A percentile compares a stretch with the other conserved stretches of the same genome.
phyloP scores from a whole-genome alignment of 257 asterid species.

The Ilex asprella region DNA sequence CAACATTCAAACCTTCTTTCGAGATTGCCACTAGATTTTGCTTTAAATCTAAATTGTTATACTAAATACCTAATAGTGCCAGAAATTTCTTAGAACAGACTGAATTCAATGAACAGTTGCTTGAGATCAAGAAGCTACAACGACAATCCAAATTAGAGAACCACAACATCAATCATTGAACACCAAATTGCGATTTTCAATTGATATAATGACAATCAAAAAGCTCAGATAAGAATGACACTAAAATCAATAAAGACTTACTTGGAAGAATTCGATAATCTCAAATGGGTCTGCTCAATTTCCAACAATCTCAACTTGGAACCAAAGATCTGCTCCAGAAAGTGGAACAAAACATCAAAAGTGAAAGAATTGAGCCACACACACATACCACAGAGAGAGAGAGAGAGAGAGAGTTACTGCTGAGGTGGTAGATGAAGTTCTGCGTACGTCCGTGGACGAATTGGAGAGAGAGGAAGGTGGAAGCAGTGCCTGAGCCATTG shows the following conservation, averaged over 20 bases:
- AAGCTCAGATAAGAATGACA: not conserved
- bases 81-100: not conserved
- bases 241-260: too few relatives aligned
- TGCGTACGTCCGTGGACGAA: conserved; percentile 11
- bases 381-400: not conserved
- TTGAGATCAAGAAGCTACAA: not conserved
- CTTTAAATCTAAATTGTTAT: too few relatives aligned
- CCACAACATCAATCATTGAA: too few relatives aligned
- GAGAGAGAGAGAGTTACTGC: not conserved
- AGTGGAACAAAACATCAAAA: too few relatives aligned
- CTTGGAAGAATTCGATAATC: conserved; percentile 2
- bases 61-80: too few relatives aligned
- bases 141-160: too few relatives aligned
- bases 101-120: not conserved
- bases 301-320: conserved; percentile 23
- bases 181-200: too few relatives aligned
- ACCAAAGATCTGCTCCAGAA: conserved; percentile 23
- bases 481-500: conserved; percentile 24
- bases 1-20: too few relatives aligned
- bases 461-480: conserved; percentile 9
- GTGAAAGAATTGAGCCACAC: too few relatives aligned
- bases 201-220: too few relatives aligned
- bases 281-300: not conserved
- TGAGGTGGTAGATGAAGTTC: conserved; percentile 3
- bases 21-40: too few relatives aligned